Percentiles rank a stretch among this genome's conserved stretches.
Conservation (phyloP, 257 asterid species). For the Ilex asprella region DNA sequence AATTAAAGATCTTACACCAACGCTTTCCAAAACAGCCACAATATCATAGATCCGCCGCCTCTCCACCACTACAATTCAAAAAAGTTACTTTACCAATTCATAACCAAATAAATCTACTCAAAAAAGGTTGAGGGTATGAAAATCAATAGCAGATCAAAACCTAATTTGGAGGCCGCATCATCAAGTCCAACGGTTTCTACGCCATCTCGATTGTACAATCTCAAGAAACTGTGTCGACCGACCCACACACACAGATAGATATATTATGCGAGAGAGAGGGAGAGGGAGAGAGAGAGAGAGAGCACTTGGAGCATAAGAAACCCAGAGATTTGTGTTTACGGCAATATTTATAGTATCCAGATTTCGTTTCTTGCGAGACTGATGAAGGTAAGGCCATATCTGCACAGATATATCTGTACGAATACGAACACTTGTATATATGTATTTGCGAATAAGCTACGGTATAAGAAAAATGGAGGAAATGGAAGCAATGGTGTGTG, state of each 20-base stretch:
- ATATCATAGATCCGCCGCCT: conserved; percentile 98
- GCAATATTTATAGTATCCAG: conserved; percentile 60
- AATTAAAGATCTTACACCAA: conserved; percentile 64
- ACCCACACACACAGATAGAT: not conserved
- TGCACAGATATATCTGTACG: not conserved
- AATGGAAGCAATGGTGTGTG: too few species aligned
- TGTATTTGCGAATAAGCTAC: too few species aligned
- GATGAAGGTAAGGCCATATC: conserved; percentile 13
- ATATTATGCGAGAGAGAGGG: not conserved
- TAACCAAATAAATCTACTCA: not conserved
- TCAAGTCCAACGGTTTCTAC: conserved; percentile 84
- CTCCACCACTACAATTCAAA: conserved; percentile 59
- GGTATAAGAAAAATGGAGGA: too few species aligned
- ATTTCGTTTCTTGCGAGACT: conserved; percentile 43
- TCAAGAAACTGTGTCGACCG: conserved; percentile 52
- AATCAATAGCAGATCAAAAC: conserved; percentile 15
- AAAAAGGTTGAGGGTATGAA: not conserved
- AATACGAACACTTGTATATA: not conserved
- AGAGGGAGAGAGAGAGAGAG: not conserved
- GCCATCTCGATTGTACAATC: conserved; percentile 75
- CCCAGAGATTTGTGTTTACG: conserved; percentile 96
- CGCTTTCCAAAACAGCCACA: conserved; percentile 88
- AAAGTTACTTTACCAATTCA: not conserved
- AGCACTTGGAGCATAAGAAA: conserved; percentile 83
- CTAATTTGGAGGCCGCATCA: conserved; percentile 79